Percentiles rank a stretch among this genome's conserved stretches.
phyloP scores from a whole-genome alignment of 805 yeast species.

The Kazachstania martiniae region DNA sequence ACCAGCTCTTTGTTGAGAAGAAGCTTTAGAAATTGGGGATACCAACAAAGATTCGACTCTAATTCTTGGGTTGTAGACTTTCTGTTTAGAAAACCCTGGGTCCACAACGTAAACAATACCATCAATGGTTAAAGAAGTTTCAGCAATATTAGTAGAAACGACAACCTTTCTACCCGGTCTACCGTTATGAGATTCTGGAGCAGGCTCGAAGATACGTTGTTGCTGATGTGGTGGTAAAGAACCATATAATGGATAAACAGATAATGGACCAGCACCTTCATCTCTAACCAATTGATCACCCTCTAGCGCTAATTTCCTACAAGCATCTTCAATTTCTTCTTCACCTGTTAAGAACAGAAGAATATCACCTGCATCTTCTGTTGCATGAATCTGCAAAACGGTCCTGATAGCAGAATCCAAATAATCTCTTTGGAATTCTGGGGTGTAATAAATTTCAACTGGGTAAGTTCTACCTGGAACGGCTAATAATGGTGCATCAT shows the following conservation, averaged over 20 bases:
- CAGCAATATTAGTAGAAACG: conserved; percentile 91
- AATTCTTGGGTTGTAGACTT: conserved; percentile 91
- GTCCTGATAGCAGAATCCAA: conserved; percentile 92
- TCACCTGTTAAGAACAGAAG: conserved; percentile 87
- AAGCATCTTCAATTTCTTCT: conserved; percentile 96
- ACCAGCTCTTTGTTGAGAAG: conserved; percentile 98
- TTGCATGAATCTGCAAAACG: conserved; percentile 91
- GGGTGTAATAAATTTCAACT: conserved; percentile 92
- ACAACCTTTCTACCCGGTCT: conserved; percentile 93
- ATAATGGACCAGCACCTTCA: conserved; percentile 78
- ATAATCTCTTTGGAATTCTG: conserved; percentile 92
- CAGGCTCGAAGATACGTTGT: conserved; percentile 85
- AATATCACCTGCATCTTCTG: conserved; percentile 89
- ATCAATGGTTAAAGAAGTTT: conserved; percentile 93
- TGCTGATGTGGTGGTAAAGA: conserved; percentile 94
- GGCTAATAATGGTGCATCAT: conserved; percentile 85
- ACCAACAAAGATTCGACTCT: conserved; percentile 91
- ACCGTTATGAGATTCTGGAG: conserved; percentile 65
- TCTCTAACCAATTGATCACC: conserved; percentile 84
- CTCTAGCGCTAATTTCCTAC: conserved; percentile 77
- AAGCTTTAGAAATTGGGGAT: conserved; percentile 93
- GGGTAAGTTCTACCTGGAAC: conserved; percentile 98
- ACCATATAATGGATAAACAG: conserved; percentile 90
- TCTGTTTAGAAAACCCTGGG: conserved; percentile 94
- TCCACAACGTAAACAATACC: conserved; percentile 96